These are phyloP conservation scores for Turnera subulata DNA, from an alignment of 345 rosid genomes.

Conservation along the genomic window DNA sequence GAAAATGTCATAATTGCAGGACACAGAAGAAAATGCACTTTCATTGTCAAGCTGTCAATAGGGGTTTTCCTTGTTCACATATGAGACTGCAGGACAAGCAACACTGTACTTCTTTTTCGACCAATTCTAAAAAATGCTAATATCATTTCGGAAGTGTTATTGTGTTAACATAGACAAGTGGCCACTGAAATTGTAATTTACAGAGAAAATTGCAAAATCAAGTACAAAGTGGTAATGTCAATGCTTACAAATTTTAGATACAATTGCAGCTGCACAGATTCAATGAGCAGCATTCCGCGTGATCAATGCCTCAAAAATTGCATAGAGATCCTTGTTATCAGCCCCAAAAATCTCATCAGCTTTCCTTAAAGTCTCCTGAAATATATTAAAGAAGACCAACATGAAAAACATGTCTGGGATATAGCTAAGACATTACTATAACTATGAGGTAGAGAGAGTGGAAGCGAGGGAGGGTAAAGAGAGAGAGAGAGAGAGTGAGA, in stretches of 20 bases:
- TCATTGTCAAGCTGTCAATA: no score
- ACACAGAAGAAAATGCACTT: no score
- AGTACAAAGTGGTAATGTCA: conserved; percentile 6
- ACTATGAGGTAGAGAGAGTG: not conserved
- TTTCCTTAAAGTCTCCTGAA: conserved; percentile 78
- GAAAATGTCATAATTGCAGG: no score
- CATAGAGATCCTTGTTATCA: conserved; percentile 77
- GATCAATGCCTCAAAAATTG: conserved; percentile 74
- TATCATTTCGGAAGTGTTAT: no score
- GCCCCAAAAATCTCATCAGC: conserved; percentile 80
- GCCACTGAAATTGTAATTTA: conserved; percentile 8
- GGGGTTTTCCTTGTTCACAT: no score
- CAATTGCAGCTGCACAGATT: conserved; percentile 6
- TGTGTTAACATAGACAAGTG: no score
- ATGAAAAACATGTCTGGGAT: not conserved
- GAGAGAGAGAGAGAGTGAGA: not conserved
- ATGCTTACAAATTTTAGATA: conserved; percentile 3
- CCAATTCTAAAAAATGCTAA: no score
- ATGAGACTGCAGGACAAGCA: no score
- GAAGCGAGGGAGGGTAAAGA: not conserved
- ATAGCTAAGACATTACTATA: not conserved
- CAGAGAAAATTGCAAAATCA: conserved; percentile 11
- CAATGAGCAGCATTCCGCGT: conserved; percentile 58
- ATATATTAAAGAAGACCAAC: not conserved
- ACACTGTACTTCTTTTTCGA: no score